Conservation (phyloP, 768 basidiomycete species). For the Daedaleopsis sinensis region DNA sequence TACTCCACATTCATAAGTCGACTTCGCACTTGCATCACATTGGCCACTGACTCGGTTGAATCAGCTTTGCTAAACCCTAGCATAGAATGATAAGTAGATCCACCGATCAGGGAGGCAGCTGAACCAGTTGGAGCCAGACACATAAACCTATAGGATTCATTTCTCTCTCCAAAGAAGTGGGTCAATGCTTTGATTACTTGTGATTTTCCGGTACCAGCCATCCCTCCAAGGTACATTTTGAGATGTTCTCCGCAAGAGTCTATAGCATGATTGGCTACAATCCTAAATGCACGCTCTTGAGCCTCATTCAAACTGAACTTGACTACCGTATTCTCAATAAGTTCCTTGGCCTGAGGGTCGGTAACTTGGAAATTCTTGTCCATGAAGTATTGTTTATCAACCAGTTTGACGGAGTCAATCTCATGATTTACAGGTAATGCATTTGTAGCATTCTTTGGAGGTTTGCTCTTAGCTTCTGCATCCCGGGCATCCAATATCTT, state of each 20-base stretch:
- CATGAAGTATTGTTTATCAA: too few species aligned
- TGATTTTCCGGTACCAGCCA: too few species aligned
- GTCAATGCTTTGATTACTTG: slow-evolving; percentile 18
- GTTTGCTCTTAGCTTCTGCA: not conserved
- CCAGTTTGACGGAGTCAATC: too few species aligned
- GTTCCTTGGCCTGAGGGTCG: too few species aligned
- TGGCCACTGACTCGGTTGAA: slow-evolving; percentile 1
- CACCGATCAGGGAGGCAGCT: slow-evolving; percentile 19
- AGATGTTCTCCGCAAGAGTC: too few species aligned
- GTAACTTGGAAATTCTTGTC: too few species aligned
- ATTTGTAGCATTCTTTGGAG: not conserved
- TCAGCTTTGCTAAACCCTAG: not conserved
- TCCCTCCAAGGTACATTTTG: too few species aligned
- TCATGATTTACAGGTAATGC: not conserved
- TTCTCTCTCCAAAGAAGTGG: slow-evolving; percentile 5
- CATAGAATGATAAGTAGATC: slow-evolving; percentile 16
- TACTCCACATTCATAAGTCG: slow-evolving; percentile 36
- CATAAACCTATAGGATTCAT: slow-evolving; percentile 4
- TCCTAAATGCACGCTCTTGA: too few species aligned
- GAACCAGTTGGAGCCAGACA: slow-evolving; percentile 18
- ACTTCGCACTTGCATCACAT: not conserved
- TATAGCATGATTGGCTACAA: too few species aligned
- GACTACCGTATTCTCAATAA: too few species aligned
- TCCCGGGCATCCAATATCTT: not conserved
- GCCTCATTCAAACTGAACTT: too few species aligned